A percentile compares a stretch with the other conserved stretches of the same genome.
phyloP scores from a whole-genome alignment of 2,329 filamentous ascomycete species.

The Stagonosporopsis cucurbitacearum region DNA sequence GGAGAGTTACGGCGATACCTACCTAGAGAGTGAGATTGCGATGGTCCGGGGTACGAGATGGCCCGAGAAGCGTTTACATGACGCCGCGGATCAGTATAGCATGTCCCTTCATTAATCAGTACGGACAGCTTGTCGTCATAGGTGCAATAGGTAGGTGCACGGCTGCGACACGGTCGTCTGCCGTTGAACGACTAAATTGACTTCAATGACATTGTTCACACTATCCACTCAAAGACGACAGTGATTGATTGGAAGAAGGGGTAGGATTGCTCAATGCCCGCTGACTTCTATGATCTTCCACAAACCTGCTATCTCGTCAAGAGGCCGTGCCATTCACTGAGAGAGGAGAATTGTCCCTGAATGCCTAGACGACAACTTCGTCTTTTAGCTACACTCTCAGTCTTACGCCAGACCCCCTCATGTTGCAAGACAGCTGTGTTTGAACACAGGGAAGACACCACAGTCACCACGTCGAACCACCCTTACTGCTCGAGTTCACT shows the following conservation, averaged over 20 bases:
- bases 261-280: neutral
- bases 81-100: neutral
- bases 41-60: constrained; percentile 1
- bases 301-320: neutral
- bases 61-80: neutral
- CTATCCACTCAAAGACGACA: too few species aligned
- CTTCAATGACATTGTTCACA: too few species aligned
- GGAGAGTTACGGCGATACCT: neutral
- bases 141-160: neutral
- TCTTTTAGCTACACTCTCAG: neutral
- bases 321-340: neutral
- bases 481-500: neutral
- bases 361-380: neutral
- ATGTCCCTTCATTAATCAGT: neutral
- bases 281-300: neutral
- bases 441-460: neutral
- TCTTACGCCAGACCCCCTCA: neutral
- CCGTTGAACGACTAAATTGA: neutral
- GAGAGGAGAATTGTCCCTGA: neutral
- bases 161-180: too few species aligned
- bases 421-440: neutral
- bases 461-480: neutral
- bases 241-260: neutral
- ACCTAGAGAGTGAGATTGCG: neutral
- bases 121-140: neutral